These are phyloP conservation scores for Botrytis elliptica DNA, from an alignment of 2,329 filamentous ascomycete species.

Conservation along the genomic window DNA sequence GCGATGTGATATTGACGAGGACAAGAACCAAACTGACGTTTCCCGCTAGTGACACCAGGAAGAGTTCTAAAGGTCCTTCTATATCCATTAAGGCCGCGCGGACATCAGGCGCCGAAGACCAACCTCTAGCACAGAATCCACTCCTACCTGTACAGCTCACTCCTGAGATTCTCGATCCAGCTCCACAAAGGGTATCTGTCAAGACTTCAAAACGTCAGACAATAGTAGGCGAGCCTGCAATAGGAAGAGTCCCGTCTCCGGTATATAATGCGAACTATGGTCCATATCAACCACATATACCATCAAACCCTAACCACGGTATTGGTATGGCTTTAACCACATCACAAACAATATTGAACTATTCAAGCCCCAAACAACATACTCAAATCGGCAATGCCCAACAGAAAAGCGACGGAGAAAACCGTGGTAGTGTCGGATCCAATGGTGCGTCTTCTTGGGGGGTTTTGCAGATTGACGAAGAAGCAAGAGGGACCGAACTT, in stretches of 20 bases:
- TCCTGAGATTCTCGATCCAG: neutral
- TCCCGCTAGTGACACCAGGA: neutral
- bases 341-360: neutral
- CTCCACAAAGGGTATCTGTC: too few relatives aligned
- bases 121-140: neutral
- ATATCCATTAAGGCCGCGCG: neutral
- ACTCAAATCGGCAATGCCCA: neutral
- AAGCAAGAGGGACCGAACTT: neutral
- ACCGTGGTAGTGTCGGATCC: neutral
- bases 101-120: neutral
- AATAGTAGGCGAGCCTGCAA: neutral
- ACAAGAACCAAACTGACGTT: neutral
- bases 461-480: neutral
- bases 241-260: neutral
- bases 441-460: neutral
- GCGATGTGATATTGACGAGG: neutral
- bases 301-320: neutral
- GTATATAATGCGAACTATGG: neutral
- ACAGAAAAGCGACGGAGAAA: too few relatives aligned
- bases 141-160: neutral
- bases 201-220: neutral
- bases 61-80: neutral
- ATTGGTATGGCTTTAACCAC: constrained; percentile 7
- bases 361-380: neutral
- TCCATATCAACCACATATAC: neutral